Percentiles rank a stretch among this genome's conserved stretches.
Conservation (phyloP, 2,329 filamentous ascomycete genomes). For the Uncinocarpus reesii region DNA sequence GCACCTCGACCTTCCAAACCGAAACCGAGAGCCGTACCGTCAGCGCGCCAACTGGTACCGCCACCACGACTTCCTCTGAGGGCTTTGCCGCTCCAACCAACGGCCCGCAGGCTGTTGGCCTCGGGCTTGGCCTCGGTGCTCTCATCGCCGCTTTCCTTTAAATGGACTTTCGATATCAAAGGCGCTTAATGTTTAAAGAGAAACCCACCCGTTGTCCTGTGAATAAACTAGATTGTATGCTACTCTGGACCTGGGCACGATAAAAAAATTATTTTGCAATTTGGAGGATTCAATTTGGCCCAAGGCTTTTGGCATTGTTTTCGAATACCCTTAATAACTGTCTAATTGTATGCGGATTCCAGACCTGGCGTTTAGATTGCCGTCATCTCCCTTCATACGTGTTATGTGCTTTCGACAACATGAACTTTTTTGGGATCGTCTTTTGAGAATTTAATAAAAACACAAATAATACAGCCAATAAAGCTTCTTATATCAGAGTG, state of each 20-base stretch:
- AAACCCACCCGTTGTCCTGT: neutral
- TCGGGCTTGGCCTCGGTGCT: constrained; percentile 35
- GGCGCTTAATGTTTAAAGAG: neutral
- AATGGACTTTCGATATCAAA: constrained; percentile 11
- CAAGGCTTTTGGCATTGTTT: constrained; percentile 4
- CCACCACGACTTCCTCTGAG: constrained; percentile 11
- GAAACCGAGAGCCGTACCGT: constrained; percentile 12
- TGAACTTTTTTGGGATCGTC: too few relatives aligned
- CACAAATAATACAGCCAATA: too few relatives aligned
- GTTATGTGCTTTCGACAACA: too few relatives aligned
- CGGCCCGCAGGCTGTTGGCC: constrained; percentile 15
- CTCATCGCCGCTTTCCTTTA: constrained; percentile 37
- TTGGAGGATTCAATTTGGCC: neutral
- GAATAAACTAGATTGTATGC: neutral
- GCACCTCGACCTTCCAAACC: constrained; percentile 8
- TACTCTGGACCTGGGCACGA: neutral
- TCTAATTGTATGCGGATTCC: constrained; percentile 4
- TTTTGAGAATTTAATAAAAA: constrained; percentile 2
- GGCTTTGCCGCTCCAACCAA: constrained; percentile 13
- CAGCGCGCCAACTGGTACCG: constrained; percentile 21
- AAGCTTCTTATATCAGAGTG: too few relatives aligned
- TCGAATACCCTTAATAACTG: constrained; percentile 10
- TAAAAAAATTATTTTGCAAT: neutral
- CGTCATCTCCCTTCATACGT: constrained; percentile 2
- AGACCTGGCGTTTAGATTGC: constrained; percentile 11